Conservation (phyloP, 129 eudicot genomes). For the Flaveria brownii region DNA sequence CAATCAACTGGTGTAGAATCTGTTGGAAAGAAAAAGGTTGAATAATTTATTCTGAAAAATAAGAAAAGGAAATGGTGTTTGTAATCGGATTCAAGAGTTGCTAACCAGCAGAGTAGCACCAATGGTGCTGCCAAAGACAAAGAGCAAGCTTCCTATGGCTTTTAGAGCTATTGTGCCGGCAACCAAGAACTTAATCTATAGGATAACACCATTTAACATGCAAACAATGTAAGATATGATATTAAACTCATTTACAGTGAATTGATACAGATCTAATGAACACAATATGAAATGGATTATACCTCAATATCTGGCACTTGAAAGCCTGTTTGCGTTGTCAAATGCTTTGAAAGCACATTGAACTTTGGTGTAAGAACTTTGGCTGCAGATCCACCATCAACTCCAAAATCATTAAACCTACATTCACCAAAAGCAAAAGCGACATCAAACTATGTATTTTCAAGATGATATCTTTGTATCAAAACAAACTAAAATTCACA, state of each 20-base stretch:
- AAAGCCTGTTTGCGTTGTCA: constrained; percentile 60
- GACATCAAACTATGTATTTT: neutral
- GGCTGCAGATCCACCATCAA: constrained; percentile 84
- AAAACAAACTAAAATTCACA: neutral
- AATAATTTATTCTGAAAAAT: neutral
- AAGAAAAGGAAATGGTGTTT: neutral
- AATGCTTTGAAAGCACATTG: constrained; percentile 59
- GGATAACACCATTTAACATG: constrained; percentile 3
- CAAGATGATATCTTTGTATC: neutral
- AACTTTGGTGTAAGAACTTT: constrained; percentile 63
- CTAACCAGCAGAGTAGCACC: constrained; percentile 83
- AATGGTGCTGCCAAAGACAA: constrained; percentile 67
- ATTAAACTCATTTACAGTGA: neutral
- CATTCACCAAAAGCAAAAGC: neutral
- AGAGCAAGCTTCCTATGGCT: constrained; percentile 74
- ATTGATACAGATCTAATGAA: neutral
- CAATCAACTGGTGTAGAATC: constrained; percentile 73
- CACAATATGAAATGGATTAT: constrained; percentile 23
- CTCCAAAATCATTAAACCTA: constrained; percentile 74
- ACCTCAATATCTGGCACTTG: constrained; percentile 70
- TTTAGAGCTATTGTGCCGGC: constrained; percentile 67
- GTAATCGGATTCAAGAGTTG: neutral
- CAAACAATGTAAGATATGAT: neutral
- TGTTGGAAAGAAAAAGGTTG: constrained; percentile 18
- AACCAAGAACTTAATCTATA: constrained; percentile 67